Percentiles rank a stretch among this genome's conserved stretches.
Conservation (phyloP, 2,329 filamentous ascomycete species). For the Alternaria atra region DNA sequence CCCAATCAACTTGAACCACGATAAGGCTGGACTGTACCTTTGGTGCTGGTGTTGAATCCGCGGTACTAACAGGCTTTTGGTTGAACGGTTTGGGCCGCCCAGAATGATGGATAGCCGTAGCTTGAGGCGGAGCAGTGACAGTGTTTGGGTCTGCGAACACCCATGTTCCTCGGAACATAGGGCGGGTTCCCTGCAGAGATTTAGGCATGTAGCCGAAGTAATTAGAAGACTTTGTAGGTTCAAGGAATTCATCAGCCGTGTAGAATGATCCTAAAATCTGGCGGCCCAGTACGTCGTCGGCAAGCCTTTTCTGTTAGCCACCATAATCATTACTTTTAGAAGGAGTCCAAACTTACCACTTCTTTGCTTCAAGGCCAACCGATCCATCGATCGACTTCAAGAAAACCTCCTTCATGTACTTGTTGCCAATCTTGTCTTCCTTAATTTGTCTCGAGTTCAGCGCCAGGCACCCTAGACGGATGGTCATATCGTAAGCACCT, state of each 20-base stretch:
- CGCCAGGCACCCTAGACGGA: conserved; percentile 40
- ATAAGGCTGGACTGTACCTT: conserved; percentile 13
- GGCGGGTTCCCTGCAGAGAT: conserved; percentile 28
- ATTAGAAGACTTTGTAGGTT: conserved; percentile 31
- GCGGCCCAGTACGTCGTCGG: conserved; percentile 25
- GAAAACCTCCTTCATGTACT: conserved; percentile 23
- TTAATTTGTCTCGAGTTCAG: conserved; percentile 26
- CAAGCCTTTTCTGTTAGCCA: conserved; percentile 28
- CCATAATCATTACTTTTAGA: background rate
- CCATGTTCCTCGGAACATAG: conserved; percentile 41
- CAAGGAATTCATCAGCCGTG: conserved; percentile 28
- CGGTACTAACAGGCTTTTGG: background rate
- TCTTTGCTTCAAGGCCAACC: conserved; percentile 27
- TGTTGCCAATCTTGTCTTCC: conserved; percentile 22
- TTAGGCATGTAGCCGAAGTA: conserved; percentile 29
- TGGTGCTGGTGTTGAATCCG: background rate
- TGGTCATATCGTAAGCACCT: conserved; percentile 38
- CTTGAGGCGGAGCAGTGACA: background rate
- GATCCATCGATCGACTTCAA: conserved; percentile 21
- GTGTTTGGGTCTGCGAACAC: conserved; percentile 39
- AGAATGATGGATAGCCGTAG: conserved; percentile 14
- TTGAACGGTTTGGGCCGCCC: conserved; percentile 16
- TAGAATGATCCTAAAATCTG: conserved; percentile 35
- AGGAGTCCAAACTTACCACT: conserved; percentile 28
- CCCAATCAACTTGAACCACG: conserved; percentile 45